Conservation (phyloP, 192 early-diverging fungal species). For the Coemansia sp. region DNA sequence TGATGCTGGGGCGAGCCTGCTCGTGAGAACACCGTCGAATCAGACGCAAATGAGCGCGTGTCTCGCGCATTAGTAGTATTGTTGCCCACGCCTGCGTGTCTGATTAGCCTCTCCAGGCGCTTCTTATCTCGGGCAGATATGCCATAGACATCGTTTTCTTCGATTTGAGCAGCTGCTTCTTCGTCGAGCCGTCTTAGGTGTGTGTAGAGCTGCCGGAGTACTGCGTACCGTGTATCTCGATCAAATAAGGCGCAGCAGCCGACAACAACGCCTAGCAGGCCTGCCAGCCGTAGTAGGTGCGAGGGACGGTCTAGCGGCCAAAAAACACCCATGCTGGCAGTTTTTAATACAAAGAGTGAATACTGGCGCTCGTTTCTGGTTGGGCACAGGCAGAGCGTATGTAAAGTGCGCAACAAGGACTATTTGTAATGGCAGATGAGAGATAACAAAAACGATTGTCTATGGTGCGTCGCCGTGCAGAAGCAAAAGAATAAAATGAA, state of each 20-base stretch:
- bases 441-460: constrained; percentile 9
- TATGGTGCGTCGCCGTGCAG: background rate
- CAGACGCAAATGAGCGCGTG: constrained; percentile 49
- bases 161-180: constrained; percentile 26
- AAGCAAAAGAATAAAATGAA: constrained; percentile 1
- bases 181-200: constrained; percentile 42
- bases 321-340: constrained; percentile 35
- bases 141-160: background rate
- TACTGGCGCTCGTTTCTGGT: background rate
- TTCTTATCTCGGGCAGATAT: constrained; percentile 2
- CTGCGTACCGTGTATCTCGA: constrained; percentile 41
- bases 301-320: constrained; percentile 36
- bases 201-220: constrained; percentile 33
- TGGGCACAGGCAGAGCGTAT: background rate
- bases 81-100: constrained; percentile 3
- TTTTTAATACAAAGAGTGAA: background rate
- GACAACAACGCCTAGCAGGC: constrained; percentile 34
- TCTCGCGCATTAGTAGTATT: constrained; percentile 24
- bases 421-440: constrained; percentile 1
- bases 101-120: constrained; percentile 2
- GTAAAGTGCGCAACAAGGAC: background rate
- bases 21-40: constrained; percentile 51
- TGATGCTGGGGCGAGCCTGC: constrained; percentile 26
- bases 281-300: constrained; percentile 23
- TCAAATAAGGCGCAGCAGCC: constrained; percentile 42